Evolutionary conservation across 202 grass and related monocot genomes (phyloP).

Genomic region (Musa balbisiana): DNA sequence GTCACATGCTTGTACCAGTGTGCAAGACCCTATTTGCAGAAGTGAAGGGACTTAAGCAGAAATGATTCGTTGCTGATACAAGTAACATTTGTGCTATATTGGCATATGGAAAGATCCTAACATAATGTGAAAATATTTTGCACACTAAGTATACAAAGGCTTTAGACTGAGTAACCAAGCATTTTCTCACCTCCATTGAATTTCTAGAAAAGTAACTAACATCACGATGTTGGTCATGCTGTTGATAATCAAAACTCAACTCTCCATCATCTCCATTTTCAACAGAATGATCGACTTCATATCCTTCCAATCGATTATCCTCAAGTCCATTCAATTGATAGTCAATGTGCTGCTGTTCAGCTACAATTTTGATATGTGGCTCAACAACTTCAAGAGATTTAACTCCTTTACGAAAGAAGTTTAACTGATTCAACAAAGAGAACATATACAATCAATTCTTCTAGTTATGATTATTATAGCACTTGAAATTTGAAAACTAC

Average conservation of each 20-base stretch:
- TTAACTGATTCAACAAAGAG: conserved; percentile 45
- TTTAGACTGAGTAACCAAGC: neutral
- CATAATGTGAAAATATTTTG: neutral
- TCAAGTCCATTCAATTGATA: conserved; percentile 74
- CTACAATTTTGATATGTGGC: conserved; percentile 70
- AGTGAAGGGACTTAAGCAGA: too few species aligned
- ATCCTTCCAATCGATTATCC: conserved; percentile 59
- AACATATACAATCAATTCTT: neutral
- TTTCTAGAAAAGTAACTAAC: conserved; percentile 40
- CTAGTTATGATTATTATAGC: neutral
- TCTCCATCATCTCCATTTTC: conserved; percentile 30
- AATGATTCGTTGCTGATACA: too few species aligned
- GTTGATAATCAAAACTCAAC: conserved; percentile 68
- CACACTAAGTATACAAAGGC: neutral
- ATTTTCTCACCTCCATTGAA: conserved; percentile 67
- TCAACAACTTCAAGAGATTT: conserved; percentile 76
- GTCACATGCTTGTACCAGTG: too few species aligned
- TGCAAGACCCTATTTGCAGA: too few species aligned
- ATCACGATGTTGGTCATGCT: conserved; percentile 42
- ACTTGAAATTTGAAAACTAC: conserved; percentile 26
- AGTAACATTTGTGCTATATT: too few species aligned
- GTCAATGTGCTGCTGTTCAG: conserved; percentile 86
- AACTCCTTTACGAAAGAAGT: conserved; percentile 85
- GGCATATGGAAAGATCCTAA: neutral
- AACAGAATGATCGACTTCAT: conserved; percentile 50